Conservation (phyloP, 2,329 filamentous ascomycete genomes). For the Fusarium brachygibbosum region DNA sequence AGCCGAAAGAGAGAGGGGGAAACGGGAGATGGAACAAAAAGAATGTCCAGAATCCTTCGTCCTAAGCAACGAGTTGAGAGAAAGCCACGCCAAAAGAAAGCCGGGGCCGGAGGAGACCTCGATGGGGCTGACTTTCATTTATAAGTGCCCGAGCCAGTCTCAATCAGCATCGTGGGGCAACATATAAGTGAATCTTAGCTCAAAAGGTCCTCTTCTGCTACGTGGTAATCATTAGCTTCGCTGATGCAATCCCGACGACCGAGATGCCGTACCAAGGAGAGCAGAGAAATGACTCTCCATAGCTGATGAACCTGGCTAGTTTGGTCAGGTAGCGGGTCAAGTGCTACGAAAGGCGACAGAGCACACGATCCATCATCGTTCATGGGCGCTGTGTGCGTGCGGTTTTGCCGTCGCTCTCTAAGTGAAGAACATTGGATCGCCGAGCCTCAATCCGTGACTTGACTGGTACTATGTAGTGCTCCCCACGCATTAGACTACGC, state of each 20-base stretch:
- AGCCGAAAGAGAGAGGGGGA: conserved; percentile 13
- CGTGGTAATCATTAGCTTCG: conserved; percentile 25
- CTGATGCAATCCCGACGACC: conserved; percentile 33
- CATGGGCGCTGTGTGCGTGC: conserved; percentile 21
- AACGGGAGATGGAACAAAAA: not conserved
- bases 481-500: conserved; percentile 21
- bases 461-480: conserved; percentile 10
- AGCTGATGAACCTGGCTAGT: not conserved
- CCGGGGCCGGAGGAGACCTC: conserved; percentile 18
- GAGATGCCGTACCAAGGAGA: not conserved
- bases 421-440: conserved; percentile 1
- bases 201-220: conserved; percentile 23
- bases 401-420: conserved; percentile 12
- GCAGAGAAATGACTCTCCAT: conserved; percentile 26
- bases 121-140: conserved; percentile 31
- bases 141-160: conserved; percentile 29
- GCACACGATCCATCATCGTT: conserved; percentile 33
- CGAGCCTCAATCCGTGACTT: conserved; percentile 14
- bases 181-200: conserved; percentile 16
- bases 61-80: conserved; percentile 15
- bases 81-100: conserved; percentile 1
- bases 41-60: conserved; percentile 22
- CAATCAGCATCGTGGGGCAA: conserved; percentile 29
- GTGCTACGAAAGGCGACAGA: conserved; percentile 30
- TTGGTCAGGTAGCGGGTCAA: conserved; percentile 13